Conservation (phyloP, 371 early-diverging fungal species). For the Syncephalastrum sp. region DNA sequence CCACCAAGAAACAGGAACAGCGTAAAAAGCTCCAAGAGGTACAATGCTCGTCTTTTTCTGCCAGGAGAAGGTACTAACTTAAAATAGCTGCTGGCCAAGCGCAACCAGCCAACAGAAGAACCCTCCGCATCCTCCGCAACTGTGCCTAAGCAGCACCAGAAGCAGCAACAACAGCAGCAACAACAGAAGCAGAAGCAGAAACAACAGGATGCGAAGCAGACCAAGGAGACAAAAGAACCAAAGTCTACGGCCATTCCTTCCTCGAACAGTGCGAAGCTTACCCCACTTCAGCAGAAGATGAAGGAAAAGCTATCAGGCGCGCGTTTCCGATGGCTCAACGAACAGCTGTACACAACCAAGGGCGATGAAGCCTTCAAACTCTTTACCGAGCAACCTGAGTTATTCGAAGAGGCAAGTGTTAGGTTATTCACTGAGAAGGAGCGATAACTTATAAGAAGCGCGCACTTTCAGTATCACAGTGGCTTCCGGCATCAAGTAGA, state of each 20-base stretch:
- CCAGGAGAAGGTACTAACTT: neutral
- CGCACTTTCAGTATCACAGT: constrained; percentile 78
- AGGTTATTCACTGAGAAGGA: neutral
- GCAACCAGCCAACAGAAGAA: neutral
- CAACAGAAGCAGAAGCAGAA: neutral
- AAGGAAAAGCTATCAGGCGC: constrained; percentile 82
- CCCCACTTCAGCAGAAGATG: constrained; percentile 82
- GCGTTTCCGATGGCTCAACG: constrained; percentile 94
- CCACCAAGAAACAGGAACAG: constrained; percentile 9
- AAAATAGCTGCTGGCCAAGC: constrained; percentile 4
- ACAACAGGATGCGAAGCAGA: neutral
- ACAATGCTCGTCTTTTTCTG: neutral
- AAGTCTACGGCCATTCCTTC: neutral
- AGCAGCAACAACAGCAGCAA: neutral
- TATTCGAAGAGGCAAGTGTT: constrained; percentile 79
- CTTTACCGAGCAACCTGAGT: constrained; percentile 81
- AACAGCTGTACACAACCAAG: constrained; percentile 87
- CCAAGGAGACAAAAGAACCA: constrained; percentile 4
- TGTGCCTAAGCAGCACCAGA: neutral
- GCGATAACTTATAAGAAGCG: neutral
- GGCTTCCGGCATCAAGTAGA: constrained; percentile 95
- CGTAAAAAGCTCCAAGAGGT: constrained; percentile 25
- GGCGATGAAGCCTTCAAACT: constrained; percentile 74
- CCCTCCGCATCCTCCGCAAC: neutral
- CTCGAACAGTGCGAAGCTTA: constrained; percentile 36